Evolutionary conservation across 306 rosid genomes (phyloP).

Genomic region (Medicago arabica): DNA sequence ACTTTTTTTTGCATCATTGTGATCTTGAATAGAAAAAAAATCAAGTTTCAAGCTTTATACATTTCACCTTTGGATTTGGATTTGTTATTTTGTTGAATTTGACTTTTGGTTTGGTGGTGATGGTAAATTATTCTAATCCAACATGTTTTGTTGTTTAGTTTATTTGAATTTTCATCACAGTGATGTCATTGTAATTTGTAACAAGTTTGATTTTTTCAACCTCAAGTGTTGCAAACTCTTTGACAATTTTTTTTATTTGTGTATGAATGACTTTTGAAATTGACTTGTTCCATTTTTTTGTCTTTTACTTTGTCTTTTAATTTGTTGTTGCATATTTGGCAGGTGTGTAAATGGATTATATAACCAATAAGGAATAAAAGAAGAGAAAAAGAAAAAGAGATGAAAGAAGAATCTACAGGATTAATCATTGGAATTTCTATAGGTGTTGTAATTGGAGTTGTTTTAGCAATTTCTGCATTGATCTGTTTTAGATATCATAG

Average conservation of each 20-base stretch:
- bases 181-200: slow-evolving; percentile 30
- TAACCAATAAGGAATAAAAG: slow-evolving; percentile 49
- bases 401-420: slow-evolving; percentile 86
- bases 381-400: slow-evolving; percentile 48
- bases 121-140: slow-evolving; percentile 36
- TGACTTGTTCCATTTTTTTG: slow-evolving; percentile 47
- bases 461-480: slow-evolving; percentile 78
- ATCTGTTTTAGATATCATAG: slow-evolving; percentile 84
- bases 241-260: slow-evolving; percentile 29
- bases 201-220: slow-evolving; percentile 42
- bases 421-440: slow-evolving; percentile 90
- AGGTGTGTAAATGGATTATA: slow-evolving; percentile 67
- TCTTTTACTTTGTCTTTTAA: slow-evolving; percentile 12
- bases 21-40: slow-evolving; percentile 41
- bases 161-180: background rate
- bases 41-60: slow-evolving; percentile 30
- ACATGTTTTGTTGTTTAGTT: slow-evolving; percentile 26
- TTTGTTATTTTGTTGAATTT: slow-evolving; percentile 34
- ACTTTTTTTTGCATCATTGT: slow-evolving; percentile 29
- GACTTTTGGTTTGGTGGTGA: slow-evolving; percentile 28
- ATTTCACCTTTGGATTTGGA: slow-evolving; percentile 28
- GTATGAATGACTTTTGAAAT: slow-evolving; percentile 46
- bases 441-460: slow-evolving; percentile 92
- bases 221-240: slow-evolving; percentile 9
- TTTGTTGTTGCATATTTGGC: slow-evolving; percentile 33